Percentiles rank a stretch among this genome's conserved stretches.
Conservation (phyloP, 441 rosid species). For the Euphorbia celastroides region DNA sequence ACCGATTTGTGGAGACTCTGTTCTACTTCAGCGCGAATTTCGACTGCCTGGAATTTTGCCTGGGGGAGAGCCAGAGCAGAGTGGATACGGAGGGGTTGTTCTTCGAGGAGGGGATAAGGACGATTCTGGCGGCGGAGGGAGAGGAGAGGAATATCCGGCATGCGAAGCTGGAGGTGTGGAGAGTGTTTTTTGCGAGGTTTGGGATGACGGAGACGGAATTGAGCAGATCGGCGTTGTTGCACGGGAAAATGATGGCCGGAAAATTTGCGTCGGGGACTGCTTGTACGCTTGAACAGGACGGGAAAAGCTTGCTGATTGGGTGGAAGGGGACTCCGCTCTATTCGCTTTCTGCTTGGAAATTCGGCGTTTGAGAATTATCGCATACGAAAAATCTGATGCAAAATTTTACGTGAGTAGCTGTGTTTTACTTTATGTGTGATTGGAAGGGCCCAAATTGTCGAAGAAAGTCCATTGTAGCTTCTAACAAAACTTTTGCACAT, state of each 20-base stretch:
- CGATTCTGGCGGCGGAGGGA: conserved; percentile 18
- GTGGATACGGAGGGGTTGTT: conserved; percentile 6
- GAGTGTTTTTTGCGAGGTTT: conserved; percentile 21
- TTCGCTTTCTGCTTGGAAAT: conserved; percentile 34
- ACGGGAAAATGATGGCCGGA: conserved; percentile 21
- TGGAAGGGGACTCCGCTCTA: conserved; percentile 35
- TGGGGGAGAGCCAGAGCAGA: conserved; percentile 17
- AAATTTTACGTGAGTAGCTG: too few relatives aligned
- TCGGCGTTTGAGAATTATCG: neutral
- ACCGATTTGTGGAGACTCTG: conserved; percentile 40
- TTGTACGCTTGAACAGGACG: conserved; percentile 23
- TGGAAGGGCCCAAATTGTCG: too few relatives aligned
- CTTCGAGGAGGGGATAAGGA: conserved; percentile 15
- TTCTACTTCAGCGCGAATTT: conserved; percentile 43
- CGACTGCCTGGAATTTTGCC: conserved; percentile 37
- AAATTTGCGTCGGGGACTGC: conserved; percentile 20
- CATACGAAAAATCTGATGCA: too few relatives aligned
- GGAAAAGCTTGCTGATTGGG: conserved; percentile 23
- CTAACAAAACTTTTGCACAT: too few relatives aligned
- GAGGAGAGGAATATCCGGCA: conserved; percentile 20
- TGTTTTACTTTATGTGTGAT: too few relatives aligned
- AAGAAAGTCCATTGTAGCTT: too few relatives aligned
- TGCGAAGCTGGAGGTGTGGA: conserved; percentile 31
- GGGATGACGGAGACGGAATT: conserved; percentile 29
- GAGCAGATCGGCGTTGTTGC: conserved; percentile 23